A percentile compares a stretch with the other conserved stretches of the same genome.
These are phyloP conservation scores for Ogataea polymorpha DNA, from an alignment of 805 yeast genomes.

Conservation along the genomic window DNA sequence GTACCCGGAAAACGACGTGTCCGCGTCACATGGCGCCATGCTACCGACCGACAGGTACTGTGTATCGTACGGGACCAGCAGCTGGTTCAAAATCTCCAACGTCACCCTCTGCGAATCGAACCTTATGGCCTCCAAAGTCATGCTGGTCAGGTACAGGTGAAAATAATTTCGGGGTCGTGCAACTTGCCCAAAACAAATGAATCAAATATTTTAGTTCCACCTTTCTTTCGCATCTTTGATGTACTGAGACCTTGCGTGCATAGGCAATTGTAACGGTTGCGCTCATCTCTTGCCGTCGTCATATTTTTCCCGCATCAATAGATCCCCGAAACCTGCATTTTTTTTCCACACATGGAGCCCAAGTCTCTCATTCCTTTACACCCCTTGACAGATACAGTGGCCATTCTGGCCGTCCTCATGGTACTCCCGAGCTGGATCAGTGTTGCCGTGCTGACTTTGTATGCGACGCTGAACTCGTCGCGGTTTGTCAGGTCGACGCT, in stretches of 20 bases:
- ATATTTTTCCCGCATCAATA: too few relatives aligned
- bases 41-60: conserved; percentile 58
- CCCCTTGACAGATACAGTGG: conserved; percentile 30
- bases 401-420: conserved; percentile 26
- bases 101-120: conserved; percentile 46
- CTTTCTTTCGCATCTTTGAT: conserved; percentile 1
- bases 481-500: conserved; percentile 27
- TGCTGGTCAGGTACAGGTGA: conserved; percentile 6
- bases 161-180: conserved; percentile 6
- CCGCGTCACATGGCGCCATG: conserved; percentile 62
- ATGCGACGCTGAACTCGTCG: conserved; percentile 26
- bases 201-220: not conserved
- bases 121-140: conserved; percentile 62
- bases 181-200: not conserved
- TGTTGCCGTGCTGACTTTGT: conserved; percentile 17
- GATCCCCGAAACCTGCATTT: not conserved
- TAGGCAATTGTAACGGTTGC: conserved; percentile 4
- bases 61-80: conserved; percentile 76
- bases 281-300: not conserved
- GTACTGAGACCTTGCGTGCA: not conserved
- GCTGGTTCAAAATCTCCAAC: conserved; percentile 74
- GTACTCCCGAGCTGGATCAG: conserved; percentile 30
- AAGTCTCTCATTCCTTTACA: conserved; percentile 18
- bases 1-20: conserved; percentile 58
- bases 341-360: conserved; percentile 44